Base-by-base conservation (phyloP, 164 flowering plant species). In the Macadamia tetraphylla region DNA sequence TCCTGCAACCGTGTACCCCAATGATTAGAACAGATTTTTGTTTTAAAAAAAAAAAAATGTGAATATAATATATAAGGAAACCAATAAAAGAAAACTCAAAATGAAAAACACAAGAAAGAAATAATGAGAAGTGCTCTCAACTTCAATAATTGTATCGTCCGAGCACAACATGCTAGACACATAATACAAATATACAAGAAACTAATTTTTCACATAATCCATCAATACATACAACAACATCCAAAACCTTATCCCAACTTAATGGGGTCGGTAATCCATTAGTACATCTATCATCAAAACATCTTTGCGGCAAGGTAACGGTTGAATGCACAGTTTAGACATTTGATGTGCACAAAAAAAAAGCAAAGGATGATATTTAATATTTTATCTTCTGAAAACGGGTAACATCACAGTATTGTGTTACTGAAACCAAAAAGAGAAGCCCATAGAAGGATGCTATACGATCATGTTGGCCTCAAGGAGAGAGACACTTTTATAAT, bases 1-100 rank as follows among this genome's bases (percentile, higher is more conserved):
- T 66, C 98, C 99, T 95, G 80, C 74, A 78, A 29, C 53, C 65
- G 75, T 18, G 74, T 62, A 75, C 58, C 10, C 9, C 17, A 23
- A 40, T 6, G 30, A 29, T 66, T 43, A 64, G 42, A 58, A 6
- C 13, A 46, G 29, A 23, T 23, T 23, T 66, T 35, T 35, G 5
- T 35, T 35, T 35, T 35, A 46, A 49, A 12, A 29, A 66, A 52
- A 48, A 63, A 14, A 63, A 14, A 23, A 13, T 55, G 5, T 61
- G 51, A 58, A 14, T 8, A 32, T 3, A 51, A 12, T 13, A 49
- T 18, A 67, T 48, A 14, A 2, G 46, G 8, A 68, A 6, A 32
- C 6, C 17, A 9, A 30, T 62, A 5, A 63, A 31, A 10, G 58
- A 64, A 64, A 10, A 13, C 4, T 5, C 8, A 48, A 48, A 42